These are phyloP conservation scores for Aspergillus sp. DNA, from an alignment of 2,329 filamentous ascomycete species.

Conservation along the genomic window DNA sequence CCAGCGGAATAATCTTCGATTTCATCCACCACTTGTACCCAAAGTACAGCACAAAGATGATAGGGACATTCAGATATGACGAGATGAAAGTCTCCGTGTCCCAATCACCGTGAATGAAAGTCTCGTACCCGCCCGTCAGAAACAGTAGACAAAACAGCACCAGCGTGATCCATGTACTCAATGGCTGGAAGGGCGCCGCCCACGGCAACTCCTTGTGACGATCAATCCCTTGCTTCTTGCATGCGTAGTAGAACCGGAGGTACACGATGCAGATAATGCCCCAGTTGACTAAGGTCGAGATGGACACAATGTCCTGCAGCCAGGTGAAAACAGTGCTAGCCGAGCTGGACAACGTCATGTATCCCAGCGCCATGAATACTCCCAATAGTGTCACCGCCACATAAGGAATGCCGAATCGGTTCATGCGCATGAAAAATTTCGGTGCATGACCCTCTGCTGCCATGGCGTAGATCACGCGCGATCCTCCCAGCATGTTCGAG, in stretches of 20 bases:
- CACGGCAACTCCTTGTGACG: slow-evolving; percentile 49
- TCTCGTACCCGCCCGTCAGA: slow-evolving; percentile 68
- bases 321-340: slow-evolving; percentile 64
- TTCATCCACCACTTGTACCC: slow-evolving; percentile 42
- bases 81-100: slow-evolving; percentile 63
- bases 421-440: slow-evolving; percentile 36
- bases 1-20: slow-evolving; percentile 36
- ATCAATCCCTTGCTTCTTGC: slow-evolving; percentile 37
- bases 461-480: slow-evolving; percentile 42
- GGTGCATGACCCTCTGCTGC: slow-evolving; percentile 44
- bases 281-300: slow-evolving; percentile 54
- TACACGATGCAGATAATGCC: slow-evolving; percentile 59
- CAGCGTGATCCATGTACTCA: slow-evolving; percentile 61
- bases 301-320: slow-evolving; percentile 61
- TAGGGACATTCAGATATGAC: slow-evolving; percentile 61
- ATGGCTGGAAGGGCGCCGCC: slow-evolving; percentile 56
- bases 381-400: slow-evolving; percentile 54
- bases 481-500: slow-evolving; percentile 40
- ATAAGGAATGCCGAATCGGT: slow-evolving; percentile 57
- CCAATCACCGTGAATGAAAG: slow-evolving; percentile 29
- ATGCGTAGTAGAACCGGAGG: slow-evolving; percentile 53
- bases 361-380: slow-evolving; percentile 61
- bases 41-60: slow-evolving; percentile 56
- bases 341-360: slow-evolving; percentile 60
- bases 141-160: slow-evolving; percentile 61